Conservation (phyloP, 139 green algal genomes). For the Tetratostichococcus sp. region DNA sequence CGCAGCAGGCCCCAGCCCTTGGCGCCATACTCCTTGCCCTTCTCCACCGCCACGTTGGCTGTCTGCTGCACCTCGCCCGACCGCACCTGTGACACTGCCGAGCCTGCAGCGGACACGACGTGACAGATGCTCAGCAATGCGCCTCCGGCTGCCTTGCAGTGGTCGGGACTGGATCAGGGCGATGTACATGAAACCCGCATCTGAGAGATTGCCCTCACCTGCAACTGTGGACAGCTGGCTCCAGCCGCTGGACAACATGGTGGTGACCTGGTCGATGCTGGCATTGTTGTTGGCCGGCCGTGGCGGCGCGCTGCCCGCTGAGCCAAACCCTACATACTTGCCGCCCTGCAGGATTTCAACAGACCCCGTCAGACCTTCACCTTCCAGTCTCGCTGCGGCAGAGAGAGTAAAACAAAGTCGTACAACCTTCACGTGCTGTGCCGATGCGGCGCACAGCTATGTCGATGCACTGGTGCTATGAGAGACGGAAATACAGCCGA, state of each 20-base stretch:
- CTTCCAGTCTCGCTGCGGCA: no score
- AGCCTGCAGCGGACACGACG: background rate
- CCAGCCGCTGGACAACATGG: slow-evolving; percentile 63
- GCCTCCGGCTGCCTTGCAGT: no score
- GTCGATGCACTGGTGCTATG: no score
- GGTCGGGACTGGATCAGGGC: no score
- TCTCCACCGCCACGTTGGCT: slow-evolving; percentile 30
- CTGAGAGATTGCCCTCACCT: slow-evolving; percentile 10
- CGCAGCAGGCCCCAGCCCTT: slow-evolving; percentile 48
- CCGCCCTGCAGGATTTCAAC: no score
- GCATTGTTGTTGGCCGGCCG: background rate
- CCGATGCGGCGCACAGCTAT: no score
- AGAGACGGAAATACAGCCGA: no score
- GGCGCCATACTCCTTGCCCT: slow-evolving; percentile 36
- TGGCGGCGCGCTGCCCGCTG: slow-evolving; percentile 24
- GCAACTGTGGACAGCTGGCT: slow-evolving; percentile 35
- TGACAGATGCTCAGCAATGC: no score
- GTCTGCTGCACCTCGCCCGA: slow-evolving; percentile 15
- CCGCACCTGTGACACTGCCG: background rate
- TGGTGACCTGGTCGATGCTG: slow-evolving; percentile 47
- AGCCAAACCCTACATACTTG: slow-evolving; percentile 98
- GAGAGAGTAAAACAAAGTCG: no score
- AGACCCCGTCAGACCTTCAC: no score
- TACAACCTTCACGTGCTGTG: no score
- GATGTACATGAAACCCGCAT: no score